phyloP scores from a whole-genome alignment of 305 asterid species.

The Fraxinus xanthoxyloides region DNA sequence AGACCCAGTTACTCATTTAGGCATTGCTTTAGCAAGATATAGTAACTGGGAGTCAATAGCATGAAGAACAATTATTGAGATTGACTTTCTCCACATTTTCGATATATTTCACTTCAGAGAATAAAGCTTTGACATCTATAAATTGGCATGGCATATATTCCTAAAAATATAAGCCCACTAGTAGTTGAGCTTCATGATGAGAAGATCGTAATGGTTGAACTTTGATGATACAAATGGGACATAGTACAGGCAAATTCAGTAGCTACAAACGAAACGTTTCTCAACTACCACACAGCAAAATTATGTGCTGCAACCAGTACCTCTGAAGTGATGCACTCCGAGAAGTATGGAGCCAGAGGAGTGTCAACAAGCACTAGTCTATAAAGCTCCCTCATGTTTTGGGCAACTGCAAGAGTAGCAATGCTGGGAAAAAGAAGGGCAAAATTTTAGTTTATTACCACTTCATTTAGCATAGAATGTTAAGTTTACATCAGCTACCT shows the following conservation, averaged over 20 bases:
- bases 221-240: background rate
- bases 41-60: background rate
- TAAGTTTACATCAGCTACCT: slow-evolving; percentile 47
- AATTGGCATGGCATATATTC: background rate
- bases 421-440: slow-evolving; percentile 52
- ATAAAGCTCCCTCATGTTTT: slow-evolving; percentile 97
- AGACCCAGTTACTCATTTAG: background rate
- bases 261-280: slow-evolving; percentile 2
- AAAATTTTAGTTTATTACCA: slow-evolving; percentile 11
- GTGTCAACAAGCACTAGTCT: slow-evolving; percentile 97
- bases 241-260: background rate
- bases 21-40: background rate
- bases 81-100: background rate
- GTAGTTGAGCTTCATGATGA: background rate
- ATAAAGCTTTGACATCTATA: slow-evolving; percentile 11
- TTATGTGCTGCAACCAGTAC: slow-evolving; percentile 32
- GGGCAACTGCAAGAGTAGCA: slow-evolving; percentile 94
- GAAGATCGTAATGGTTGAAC: background rate
- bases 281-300: background rate
- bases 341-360: slow-evolving; percentile 96
- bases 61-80: background rate
- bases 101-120: slow-evolving; percentile 6
- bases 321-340: slow-evolving; percentile 97
- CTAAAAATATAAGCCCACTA: slow-evolving; percentile 7
- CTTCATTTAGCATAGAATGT: slow-evolving; percentile 9